Evolutionary conservation across 2,329 filamentous ascomycete species (phyloP).

Genomic region (Pleoardoris graminearum): DNA sequence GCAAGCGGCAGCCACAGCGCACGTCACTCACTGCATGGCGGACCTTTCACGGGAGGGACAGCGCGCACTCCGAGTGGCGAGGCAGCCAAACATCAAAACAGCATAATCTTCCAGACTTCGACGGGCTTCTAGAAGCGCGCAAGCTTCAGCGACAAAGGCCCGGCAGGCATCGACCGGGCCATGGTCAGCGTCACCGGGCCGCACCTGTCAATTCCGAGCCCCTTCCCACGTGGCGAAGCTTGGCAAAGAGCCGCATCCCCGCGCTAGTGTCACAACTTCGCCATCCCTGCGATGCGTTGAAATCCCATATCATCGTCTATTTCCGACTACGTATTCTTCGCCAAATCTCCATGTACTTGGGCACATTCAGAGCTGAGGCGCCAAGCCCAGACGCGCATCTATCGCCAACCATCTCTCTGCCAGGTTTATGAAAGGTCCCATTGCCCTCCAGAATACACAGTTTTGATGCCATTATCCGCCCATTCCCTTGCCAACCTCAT

Average conservation of each 20-base stretch:
- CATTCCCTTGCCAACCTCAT: no score
- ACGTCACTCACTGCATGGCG: slow-evolving; percentile 11
- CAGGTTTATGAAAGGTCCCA: no score
- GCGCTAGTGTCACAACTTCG: neutral
- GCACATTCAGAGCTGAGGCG: no score
- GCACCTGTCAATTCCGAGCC: slow-evolving; percentile 9
- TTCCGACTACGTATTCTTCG: no score
- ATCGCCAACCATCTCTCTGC: no score
- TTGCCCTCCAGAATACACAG: no score
- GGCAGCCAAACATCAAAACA: neutral
- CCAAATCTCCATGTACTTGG: no score
- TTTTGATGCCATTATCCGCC: no score
- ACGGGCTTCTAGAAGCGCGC: slow-evolving; percentile 10
- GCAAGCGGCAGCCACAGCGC: neutral
- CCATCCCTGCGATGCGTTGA: neutral
- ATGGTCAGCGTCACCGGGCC: slow-evolving; percentile 9
- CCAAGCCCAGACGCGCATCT: no score
- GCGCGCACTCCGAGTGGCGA: neutral
- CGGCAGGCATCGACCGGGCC: neutral
- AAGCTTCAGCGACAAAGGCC: neutral
- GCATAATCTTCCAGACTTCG: slow-evolving; percentile 2
- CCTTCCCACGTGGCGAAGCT: slow-evolving; percentile 5
- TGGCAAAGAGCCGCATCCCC: slow-evolving; percentile 9
- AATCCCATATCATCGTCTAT: no score
- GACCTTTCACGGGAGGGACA: neutral